phyloP scores from a whole-genome alignment of 805 yeast genomes.

The Candida boleticola region DNA sequence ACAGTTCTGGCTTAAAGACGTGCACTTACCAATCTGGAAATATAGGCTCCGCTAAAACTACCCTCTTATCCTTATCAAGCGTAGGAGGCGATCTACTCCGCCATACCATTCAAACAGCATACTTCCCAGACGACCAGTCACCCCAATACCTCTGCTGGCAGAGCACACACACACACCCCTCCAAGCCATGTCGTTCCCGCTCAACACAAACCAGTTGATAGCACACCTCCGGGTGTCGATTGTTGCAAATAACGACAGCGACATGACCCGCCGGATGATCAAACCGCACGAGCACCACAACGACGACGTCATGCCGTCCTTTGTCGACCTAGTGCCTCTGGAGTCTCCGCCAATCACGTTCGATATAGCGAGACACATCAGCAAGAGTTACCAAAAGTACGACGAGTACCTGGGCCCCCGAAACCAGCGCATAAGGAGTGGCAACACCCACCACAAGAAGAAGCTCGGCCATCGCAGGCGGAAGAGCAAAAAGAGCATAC shows the following conservation, averaged over 20 bases:
- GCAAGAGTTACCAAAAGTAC: conserved; percentile 12
- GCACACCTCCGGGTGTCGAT: conserved; percentile 28
- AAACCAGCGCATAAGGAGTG: background rate
- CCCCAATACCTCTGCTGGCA: too few species aligned
- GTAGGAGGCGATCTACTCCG: too few species aligned
- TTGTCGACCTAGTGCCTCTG: conserved; percentile 8
- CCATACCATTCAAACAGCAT: too few species aligned
- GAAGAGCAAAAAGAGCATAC: background rate
- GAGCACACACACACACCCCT: too few species aligned
- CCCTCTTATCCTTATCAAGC: too few species aligned
- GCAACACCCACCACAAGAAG: background rate
- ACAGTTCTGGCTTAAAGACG: too few species aligned
- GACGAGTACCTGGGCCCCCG: background rate
- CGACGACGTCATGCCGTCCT: too few species aligned
- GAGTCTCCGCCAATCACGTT: conserved; percentile 34
- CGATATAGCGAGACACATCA: conserved; percentile 21
- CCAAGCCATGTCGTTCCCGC: conserved; percentile 38
- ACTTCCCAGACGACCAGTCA: too few species aligned
- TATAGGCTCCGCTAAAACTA: too few species aligned
- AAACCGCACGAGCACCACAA: conserved; percentile 11
- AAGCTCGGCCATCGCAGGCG: background rate
- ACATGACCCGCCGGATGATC: conserved; percentile 19
- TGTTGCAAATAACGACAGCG: conserved; percentile 22
- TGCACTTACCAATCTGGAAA: too few species aligned
- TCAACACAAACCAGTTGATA: conserved; percentile 28